Conservation (phyloP, 2,329 filamentous ascomycete species). For the Neopestalotiopsis sp. region DNA sequence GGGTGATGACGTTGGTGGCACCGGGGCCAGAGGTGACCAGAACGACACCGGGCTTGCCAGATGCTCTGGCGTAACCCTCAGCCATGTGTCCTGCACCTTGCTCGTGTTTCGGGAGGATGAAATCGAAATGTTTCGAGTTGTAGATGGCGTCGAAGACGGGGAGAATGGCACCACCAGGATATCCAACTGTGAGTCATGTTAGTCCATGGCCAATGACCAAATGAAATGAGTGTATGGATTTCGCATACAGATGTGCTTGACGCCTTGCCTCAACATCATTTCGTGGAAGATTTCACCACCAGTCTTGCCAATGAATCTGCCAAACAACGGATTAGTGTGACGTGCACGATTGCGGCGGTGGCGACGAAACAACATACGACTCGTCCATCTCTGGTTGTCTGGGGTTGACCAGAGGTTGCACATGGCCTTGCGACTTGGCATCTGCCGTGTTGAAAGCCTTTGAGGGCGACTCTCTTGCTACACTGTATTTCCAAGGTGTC, state of each 20-base stretch:
- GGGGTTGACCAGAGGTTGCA: conserved; percentile 70
- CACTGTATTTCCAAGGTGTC: conserved; percentile 40
- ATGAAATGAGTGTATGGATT: conserved; percentile 1
- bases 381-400: conserved; percentile 74
- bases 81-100: conserved; percentile 99
- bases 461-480: conserved; percentile 64
- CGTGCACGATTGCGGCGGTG: too few relatives aligned
- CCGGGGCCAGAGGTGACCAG: conserved; percentile 96
- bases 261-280: conserved; percentile 93
- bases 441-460: conserved; percentile 61
- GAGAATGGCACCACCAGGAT: conserved; percentile 94
- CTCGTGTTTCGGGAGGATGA: conserved; percentile 93
- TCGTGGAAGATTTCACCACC: conserved; percentile 98
- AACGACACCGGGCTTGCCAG: conserved; percentile 92
- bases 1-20: conserved; percentile 94
- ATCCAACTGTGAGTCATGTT: conserved; percentile 65
- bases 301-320: conserved; percentile 88
- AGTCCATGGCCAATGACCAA: conserved; percentile 8
- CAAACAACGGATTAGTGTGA: conserved; percentile 6
- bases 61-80: conserved; percentile 92
- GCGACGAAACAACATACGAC: conserved; percentile 54
- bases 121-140: conserved; percentile 96
- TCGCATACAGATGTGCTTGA: conserved; percentile 90
- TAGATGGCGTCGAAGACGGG: conserved; percentile 99
- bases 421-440: conserved; percentile 59